Base-by-base conservation (phyloP, 2,329 filamentous ascomycete genomes). In the Sclerotinia spermophila region DNA sequence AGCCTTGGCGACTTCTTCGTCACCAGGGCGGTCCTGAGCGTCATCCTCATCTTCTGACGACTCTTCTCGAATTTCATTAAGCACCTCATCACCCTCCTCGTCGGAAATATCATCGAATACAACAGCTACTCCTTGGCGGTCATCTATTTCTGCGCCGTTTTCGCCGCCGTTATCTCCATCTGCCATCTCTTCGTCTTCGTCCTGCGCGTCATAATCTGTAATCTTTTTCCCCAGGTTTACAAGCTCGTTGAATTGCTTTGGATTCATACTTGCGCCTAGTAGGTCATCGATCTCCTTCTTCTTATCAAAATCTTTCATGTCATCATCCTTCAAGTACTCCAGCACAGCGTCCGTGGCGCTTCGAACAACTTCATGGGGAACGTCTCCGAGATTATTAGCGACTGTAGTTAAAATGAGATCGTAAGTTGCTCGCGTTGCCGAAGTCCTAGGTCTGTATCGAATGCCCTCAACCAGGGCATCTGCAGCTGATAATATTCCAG, bases 181-280 rank as follows among this genome's bases (percentile, higher is more conserved):
- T 42, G 88, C 91, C 84, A 93, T 92, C 71, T 94, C 90, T 75
- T 97, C 95, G 73, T 98, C 94, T 44, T 97, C 96, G 74, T 98
- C 95, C 79, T 98, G 94, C 53, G 92, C 92, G 81, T 98, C 92
- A 81, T 98, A 99, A 80, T 99, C 96, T 65, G 96, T 99, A 74
- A 99, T 97, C 83, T 99, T 99, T 84, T 99, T 99, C 74, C 94
- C 93, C 58, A 99, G 84, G 79, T 97, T 99, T 69, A 98, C 90
- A 75, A 99, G 83, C 82, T 98, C 95, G 79, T 98, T 98, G 83
- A 98, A 99, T 80, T 97, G 91, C 79, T 97, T 97, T 1, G 93
- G 88, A 64, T 86, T 90, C 84, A 97, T 87, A 0, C 89, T 89
- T 48, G 87, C 87, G n/a, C 95, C 96, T 56, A 99, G 82, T 72